Evolutionary conservation across 2,329 filamentous ascomycete genomes (phyloP).

Genomic region (Diaporthe sp.): DNA sequence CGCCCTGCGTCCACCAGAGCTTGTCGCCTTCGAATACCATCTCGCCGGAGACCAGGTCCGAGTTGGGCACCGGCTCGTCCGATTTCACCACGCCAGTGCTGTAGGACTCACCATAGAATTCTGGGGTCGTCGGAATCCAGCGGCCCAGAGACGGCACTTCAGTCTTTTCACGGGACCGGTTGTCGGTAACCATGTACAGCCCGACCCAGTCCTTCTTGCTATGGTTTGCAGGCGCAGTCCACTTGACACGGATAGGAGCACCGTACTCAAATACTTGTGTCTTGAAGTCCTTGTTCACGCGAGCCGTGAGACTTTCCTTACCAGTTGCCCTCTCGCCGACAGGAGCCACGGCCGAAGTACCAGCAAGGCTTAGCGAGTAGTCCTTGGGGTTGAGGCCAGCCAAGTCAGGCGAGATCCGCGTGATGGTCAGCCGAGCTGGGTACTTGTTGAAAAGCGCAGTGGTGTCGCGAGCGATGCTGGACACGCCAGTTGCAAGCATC

Average conservation of each 20-base stretch:
- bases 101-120: conserved; percentile 80
- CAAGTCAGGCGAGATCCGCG: conserved; percentile 81
- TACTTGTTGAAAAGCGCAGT: conserved; percentile 90
- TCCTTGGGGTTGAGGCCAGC: conserved; percentile 83
- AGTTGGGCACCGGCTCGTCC: conserved; percentile 69
- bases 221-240: conserved; percentile 90
- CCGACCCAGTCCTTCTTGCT: conserved; percentile 95
- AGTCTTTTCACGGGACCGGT: conserved; percentile 85
- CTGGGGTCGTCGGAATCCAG: conserved; percentile 86
- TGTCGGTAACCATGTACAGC: conserved; percentile 96
- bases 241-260: conserved; percentile 87
- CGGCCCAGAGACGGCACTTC: conserved; percentile 87
- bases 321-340: conserved; percentile 73
- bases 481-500: conserved; percentile 87
- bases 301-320: conserved; percentile 79
- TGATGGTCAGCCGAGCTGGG: conserved; percentile 86
- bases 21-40: conserved; percentile 92
- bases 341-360: conserved; percentile 65
- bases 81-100: conserved; percentile 82
- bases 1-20: conserved; percentile 95
- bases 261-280: conserved; percentile 90
- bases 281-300: conserved; percentile 77
- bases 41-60: conserved; percentile 79
- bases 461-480: conserved; percentile 88
- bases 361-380: conserved; percentile 83